Conservation (phyloP, 1,284 basidiomycete species). For the Athelia psychrophila region DNA sequence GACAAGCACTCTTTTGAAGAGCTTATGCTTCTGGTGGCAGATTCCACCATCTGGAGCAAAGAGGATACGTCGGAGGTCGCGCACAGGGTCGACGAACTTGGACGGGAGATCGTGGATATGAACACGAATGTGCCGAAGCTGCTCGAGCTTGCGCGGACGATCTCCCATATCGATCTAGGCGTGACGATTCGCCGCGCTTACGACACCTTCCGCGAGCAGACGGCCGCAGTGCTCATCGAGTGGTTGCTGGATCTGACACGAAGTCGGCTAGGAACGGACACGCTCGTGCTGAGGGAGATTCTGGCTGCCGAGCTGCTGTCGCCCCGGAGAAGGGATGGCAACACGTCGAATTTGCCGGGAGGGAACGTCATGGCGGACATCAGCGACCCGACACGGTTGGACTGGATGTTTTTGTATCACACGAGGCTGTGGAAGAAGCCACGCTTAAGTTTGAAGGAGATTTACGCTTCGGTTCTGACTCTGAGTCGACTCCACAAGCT, state of each 20-base stretch:
- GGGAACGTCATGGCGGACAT: slow-evolving; percentile 48
- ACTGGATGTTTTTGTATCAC: slow-evolving; percentile 78
- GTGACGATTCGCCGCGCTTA: slow-evolving; percentile 88
- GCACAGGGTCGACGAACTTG: slow-evolving; percentile 76
- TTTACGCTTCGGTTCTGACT: slow-evolving; percentile 78
- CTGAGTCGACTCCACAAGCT: slow-evolving; percentile 76
- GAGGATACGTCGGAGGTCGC: slow-evolving; percentile 68
- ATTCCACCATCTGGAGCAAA: slow-evolving; percentile 57
- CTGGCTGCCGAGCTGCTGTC: slow-evolving; percentile 72
- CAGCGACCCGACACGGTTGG: slow-evolving; percentile 58
- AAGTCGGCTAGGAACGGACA: slow-evolving; percentile 65
- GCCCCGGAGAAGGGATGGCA: slow-evolving; percentile 48
- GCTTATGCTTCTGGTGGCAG: slow-evolving; percentile 78
- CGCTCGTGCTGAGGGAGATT: slow-evolving; percentile 67
- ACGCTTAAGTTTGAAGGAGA: slow-evolving; percentile 75
- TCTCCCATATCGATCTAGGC: slow-evolving; percentile 88
- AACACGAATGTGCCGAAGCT: slow-evolving; percentile 66
- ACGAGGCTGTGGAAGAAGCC: slow-evolving; percentile 83
- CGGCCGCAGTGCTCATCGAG: slow-evolving; percentile 79
- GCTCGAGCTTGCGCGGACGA: slow-evolving; percentile 76
- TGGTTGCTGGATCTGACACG: slow-evolving; percentile 84
- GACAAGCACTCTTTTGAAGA: slow-evolving; percentile 96
- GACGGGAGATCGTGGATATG: slow-evolving; percentile 85
- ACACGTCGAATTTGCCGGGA: slow-evolving; percentile 26
- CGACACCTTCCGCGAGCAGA: slow-evolving; percentile 89